phyloP scores from a whole-genome alignment of 164 flowering plant genomes.

The Warburgia ugandensis region DNA sequence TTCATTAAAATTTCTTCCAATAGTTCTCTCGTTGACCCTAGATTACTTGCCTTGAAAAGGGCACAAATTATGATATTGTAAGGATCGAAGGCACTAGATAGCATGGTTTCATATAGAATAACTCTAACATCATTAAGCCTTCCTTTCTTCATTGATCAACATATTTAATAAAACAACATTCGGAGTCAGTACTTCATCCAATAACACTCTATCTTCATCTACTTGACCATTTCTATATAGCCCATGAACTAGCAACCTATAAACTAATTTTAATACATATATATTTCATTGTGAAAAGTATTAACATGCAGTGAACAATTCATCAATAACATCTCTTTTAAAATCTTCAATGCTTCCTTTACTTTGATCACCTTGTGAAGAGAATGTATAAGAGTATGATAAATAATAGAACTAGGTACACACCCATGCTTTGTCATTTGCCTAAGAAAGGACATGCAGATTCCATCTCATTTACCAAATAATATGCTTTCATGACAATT shows the following conservation, averaged over 20 bases:
- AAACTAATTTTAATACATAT: constrained; percentile 67
- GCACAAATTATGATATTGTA: constrained; percentile 60
- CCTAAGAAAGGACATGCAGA: constrained; percentile 66
- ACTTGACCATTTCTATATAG: constrained; percentile 56
- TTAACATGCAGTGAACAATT: constrained; percentile 67
- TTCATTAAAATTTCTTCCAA: constrained; percentile 45
- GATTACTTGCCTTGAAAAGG: constrained; percentile 50
- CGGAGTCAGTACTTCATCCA: constrained; percentile 52
- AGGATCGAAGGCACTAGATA: constrained; percentile 37
- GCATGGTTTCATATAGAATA: constrained; percentile 38
- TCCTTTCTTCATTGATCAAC: constrained; percentile 45
- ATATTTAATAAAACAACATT: constrained; percentile 60
- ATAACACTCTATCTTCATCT: constrained; percentile 57
- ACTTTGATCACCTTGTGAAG: constrained; percentile 45
- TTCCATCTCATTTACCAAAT: constrained; percentile 62
- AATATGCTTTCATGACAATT: constrained; percentile 70
- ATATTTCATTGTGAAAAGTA: constrained; percentile 67
- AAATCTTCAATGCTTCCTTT: constrained; percentile 52
- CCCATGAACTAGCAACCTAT: constrained; percentile 67
- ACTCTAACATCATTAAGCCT: constrained; percentile 53
- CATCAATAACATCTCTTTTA: constrained; percentile 91
- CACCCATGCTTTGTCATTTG: constrained; percentile 91
- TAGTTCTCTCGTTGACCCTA: constrained; percentile 54
- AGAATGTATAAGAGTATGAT: constrained; percentile 76
- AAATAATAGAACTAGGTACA: constrained; percentile 74